phyloP scores from a whole-genome alignment of 495 filamentous ascomycete genomes.

The Tuber microsphaerosporum region DNA sequence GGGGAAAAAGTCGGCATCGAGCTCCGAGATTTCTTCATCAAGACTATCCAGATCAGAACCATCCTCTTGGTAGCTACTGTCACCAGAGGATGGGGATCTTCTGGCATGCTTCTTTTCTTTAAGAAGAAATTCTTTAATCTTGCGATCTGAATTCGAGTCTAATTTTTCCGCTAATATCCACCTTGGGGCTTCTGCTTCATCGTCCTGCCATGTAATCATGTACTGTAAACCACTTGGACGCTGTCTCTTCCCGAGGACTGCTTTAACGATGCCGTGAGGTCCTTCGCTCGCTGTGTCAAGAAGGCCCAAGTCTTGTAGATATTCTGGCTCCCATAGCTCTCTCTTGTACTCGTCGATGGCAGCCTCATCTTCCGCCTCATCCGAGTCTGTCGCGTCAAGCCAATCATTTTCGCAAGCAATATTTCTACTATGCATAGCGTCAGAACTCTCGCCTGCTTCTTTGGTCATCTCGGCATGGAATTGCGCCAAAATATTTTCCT shows the following conservation, averaged over 20 bases:
- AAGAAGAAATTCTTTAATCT: conserved; percentile 44
- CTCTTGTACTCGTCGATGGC: conserved; percentile 32
- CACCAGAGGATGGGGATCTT: conserved; percentile 2
- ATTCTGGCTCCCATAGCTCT: conserved; percentile 44
- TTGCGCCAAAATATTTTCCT: conserved; percentile 55
- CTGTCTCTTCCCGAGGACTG: conserved; percentile 45
- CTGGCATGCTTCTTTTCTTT: conserved; percentile 4
- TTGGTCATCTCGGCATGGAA: conserved; percentile 24
- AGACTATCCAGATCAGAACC: conserved; percentile 41
- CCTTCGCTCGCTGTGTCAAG: conserved; percentile 46
- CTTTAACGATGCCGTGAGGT: conserved; percentile 38
- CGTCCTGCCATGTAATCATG: conserved; percentile 48
- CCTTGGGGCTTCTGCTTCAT: conserved; percentile 47
- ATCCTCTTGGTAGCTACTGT: conserved; percentile 21
- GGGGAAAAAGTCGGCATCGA: conserved; percentile 43
- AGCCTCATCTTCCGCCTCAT: conserved; percentile 23
- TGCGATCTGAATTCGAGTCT: conserved; percentile 32
- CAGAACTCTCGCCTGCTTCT: conserved; percentile 5
- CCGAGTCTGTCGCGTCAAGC: conserved; percentile 31
- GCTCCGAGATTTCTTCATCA: conserved; percentile 52
- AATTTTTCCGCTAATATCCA: conserved; percentile 47
- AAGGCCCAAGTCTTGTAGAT: conserved; percentile 47
- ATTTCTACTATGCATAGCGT: conserved; percentile 40
- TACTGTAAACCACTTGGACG: conserved; percentile 49
- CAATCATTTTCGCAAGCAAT: conserved; percentile 47